phyloP scores from a whole-genome alignment of 495 filamentous ascomycete species.

The Talaromyces stipitatus region DNA sequence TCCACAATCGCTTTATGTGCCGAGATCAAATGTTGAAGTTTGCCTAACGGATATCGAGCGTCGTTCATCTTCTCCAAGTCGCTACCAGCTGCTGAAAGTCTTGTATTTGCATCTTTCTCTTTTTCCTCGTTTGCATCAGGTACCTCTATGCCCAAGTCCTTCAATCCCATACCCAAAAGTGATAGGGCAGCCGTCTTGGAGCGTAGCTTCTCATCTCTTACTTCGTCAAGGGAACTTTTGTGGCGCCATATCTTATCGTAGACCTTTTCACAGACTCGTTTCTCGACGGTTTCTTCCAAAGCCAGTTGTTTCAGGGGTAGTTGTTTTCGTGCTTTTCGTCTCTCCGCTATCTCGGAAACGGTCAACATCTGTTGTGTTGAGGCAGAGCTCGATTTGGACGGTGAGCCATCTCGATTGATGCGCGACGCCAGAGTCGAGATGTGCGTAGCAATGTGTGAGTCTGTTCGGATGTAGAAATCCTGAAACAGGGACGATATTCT shows the following conservation, averaged over 20 bases:
- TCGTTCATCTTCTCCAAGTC: constrained; percentile 78
- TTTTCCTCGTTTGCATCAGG: constrained; percentile 46
- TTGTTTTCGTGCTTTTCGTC: constrained; percentile 66
- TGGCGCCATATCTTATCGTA: constrained; percentile 89
- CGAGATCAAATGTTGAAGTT: constrained; percentile 79
- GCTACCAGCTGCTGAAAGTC: constrained; percentile 65
- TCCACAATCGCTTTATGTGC: constrained; percentile 94
- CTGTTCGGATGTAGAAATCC: constrained; percentile 82
- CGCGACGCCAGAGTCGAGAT: constrained; percentile 72
- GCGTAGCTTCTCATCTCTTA: constrained; percentile 86
- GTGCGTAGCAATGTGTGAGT: constrained; percentile 79
- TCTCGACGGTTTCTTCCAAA: constrained; percentile 89
- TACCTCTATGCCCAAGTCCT: constrained; percentile 73
- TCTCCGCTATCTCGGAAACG: constrained; percentile 69
- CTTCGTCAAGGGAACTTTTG: constrained; percentile 85
- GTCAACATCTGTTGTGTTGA: constrained; percentile 88
- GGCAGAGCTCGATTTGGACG: constrained; percentile 19
- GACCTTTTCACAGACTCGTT: constrained; percentile 75
- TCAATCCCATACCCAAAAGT: constrained; percentile 81
- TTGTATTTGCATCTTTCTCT: constrained; percentile 63
- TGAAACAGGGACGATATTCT: constrained; percentile 84
- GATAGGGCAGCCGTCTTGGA: constrained; percentile 89
- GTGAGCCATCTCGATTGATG: constrained; percentile 57
- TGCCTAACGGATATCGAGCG: constrained; percentile 79
- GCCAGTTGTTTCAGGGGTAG: constrained; percentile 67